Evolutionary conservation across 805 yeast species (phyloP).

Genomic region (Candida xiaguanensis): DNA sequence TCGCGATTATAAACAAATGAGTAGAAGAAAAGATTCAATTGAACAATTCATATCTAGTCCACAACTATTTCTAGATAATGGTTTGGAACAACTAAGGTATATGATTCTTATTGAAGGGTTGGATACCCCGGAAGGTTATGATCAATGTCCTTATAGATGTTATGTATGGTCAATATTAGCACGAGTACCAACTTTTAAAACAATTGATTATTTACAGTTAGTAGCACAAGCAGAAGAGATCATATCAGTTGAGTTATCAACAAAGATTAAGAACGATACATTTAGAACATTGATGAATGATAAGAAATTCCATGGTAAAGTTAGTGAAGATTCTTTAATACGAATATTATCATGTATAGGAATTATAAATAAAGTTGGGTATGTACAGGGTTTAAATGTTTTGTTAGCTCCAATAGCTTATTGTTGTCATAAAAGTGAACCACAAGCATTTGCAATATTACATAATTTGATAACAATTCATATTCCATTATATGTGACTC

Average conservation of each 20-base stretch:
- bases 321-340: constrained; percentile 64
- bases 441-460: constrained; percentile 77
- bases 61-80: constrained; percentile 31
- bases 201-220: constrained; percentile 50
- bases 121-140: constrained; percentile 40
- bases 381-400: constrained; percentile 93
- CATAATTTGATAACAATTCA: constrained; percentile 56
- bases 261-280: constrained; percentile 80
- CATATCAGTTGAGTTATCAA: constrained; percentile 47
- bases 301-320: constrained; percentile 55
- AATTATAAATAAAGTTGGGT: constrained; percentile 42
- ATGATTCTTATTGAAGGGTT: constrained; percentile 42
- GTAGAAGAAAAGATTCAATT: constrained; percentile 34
- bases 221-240: constrained; percentile 49
- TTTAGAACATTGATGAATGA: constrained; percentile 83
- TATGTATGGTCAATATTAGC: constrained; percentile 80
- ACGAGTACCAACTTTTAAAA: constrained; percentile 55
- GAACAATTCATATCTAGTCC: constrained; percentile 37
- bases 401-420: constrained; percentile 80
- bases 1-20: constrained; percentile 10
- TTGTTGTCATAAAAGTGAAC: constrained; percentile 67
- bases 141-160: constrained; percentile 61
- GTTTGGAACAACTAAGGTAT: constrained; percentile 32
- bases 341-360: constrained; percentile 75
- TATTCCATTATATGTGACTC: constrained; percentile 76